Conservation (phyloP, 306 rosid genomes). For the Lathyrus tuberosus region DNA sequence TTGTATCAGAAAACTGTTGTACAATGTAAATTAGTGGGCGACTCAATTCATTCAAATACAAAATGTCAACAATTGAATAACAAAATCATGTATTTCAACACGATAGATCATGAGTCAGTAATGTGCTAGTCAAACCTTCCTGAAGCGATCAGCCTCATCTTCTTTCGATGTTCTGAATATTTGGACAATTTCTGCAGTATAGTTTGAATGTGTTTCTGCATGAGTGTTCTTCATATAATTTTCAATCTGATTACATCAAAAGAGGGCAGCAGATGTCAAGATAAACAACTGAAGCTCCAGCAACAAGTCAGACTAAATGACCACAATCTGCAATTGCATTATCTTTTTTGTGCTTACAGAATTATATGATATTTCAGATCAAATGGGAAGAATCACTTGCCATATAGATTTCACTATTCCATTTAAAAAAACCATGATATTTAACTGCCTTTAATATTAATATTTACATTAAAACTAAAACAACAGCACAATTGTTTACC, state of each 20-base stretch:
- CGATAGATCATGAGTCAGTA: constrained; percentile 19
- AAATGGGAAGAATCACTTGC: constrained; percentile 16
- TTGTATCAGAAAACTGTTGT: constrained; percentile 65
- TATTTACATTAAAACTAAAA: constrained; percentile 23
- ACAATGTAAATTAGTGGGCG: constrained; percentile 24
- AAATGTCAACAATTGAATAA: constrained; percentile 28
- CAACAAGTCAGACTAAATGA: constrained; percentile 24
- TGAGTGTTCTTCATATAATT: constrained; percentile 83
- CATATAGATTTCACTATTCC: constrained; percentile 18
- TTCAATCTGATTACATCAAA: constrained; percentile 62
- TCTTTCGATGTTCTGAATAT: constrained; percentile 69
- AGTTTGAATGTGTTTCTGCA: constrained; percentile 85
- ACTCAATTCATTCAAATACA: constrained; percentile 17
- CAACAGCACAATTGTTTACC: constrained; percentile 53
- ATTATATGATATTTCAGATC: constrained; percentile 11
- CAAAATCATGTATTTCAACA: constrained; percentile 24
- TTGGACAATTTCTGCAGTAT: constrained; percentile 69
- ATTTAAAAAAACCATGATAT: background rate
- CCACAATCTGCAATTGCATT: background rate
- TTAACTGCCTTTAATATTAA: constrained; percentile 15
- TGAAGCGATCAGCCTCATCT: constrained; percentile 73
- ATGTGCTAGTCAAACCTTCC: constrained; percentile 65
- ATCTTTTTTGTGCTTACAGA: constrained; percentile 13
- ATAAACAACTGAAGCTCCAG: constrained; percentile 29
- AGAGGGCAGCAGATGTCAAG: constrained; percentile 12